These are phyloP conservation scores for Parastagonospora nodorum DNA, from an alignment of 2,329 filamentous ascomycete genomes.

Conservation along the genomic window DNA sequence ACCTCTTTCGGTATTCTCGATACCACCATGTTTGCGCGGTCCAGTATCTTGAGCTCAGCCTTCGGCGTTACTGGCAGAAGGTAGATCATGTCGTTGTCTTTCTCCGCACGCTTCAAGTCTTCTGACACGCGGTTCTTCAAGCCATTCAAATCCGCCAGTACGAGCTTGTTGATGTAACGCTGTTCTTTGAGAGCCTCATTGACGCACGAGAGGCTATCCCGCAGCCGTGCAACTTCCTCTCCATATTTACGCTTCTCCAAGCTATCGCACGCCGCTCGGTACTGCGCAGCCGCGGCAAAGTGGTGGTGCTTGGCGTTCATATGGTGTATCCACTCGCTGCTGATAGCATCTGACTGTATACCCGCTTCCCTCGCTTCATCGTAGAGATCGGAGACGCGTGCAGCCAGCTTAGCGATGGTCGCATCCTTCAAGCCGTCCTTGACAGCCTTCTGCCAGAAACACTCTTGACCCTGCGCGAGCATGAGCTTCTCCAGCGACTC, in stretches of 20 bases:
- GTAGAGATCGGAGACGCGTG: slow-evolving; percentile 90
- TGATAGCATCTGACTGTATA: slow-evolving; percentile 86
- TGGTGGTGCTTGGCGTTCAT: slow-evolving; percentile 97
- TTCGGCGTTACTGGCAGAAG: slow-evolving; percentile 85
- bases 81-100: slow-evolving; percentile 96
- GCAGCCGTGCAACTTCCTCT: slow-evolving; percentile 87
- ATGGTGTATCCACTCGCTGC: slow-evolving; percentile 96
- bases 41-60: slow-evolving; percentile 81
- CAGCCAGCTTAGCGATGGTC: slow-evolving; percentile 88
- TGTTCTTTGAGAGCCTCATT: slow-evolving; percentile 86
- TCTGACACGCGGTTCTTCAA: slow-evolving; percentile 83
- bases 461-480: slow-evolving; percentile 93
- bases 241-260: slow-evolving; percentile 93
- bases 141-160: slow-evolving; percentile 80
- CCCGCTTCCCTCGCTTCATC: slow-evolving; percentile 81
- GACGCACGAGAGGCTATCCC: slow-evolving; percentile 80
- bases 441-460: slow-evolving; percentile 97
- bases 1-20: slow-evolving; percentile 81
- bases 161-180: slow-evolving; percentile 78
- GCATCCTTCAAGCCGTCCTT: slow-evolving; percentile 92
- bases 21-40: slow-evolving; percentile 86
- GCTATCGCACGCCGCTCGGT: slow-evolving; percentile 85
- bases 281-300: slow-evolving; percentile 94
- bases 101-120: slow-evolving; percentile 89
- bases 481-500: slow-evolving; percentile 82